phyloP scores from a whole-genome alignment of 2,329 filamentous ascomycete species.

The Coniochaeta hoffmannii region DNA sequence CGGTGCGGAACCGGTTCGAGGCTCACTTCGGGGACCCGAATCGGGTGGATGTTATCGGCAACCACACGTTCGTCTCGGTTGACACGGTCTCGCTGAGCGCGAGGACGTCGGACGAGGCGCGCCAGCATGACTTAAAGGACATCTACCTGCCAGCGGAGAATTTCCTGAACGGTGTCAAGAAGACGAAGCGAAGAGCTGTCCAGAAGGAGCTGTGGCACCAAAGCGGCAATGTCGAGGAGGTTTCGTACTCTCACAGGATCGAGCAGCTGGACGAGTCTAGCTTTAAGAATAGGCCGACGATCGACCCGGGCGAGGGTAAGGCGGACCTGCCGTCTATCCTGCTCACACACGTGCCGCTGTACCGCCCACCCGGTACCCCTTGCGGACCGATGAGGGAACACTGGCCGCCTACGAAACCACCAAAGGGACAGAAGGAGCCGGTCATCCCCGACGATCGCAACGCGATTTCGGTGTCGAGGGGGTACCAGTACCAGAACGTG shows the following conservation, averaged over 20 bases:
- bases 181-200: conserved; percentile 59
- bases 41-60: conserved; percentile 82
- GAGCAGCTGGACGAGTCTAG: conserved; percentile 48
- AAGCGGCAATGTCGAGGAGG: conserved; percentile 49
- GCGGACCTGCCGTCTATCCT: conserved; percentile 78
- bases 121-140: conserved; percentile 42
- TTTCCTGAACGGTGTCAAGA: conserved; percentile 64
- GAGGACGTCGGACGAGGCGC: conserved; percentile 42
- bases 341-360: conserved; percentile 86
- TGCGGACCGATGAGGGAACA: conserved; percentile 83
- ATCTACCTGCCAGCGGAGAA: conserved; percentile 72
- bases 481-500: conserved; percentile 97
- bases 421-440: conserved; percentile 47
- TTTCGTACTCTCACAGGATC: conserved; percentile 50
- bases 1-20: conserved; percentile 76
- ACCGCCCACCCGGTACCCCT: conserved; percentile 71
- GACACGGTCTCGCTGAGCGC: conserved; percentile 87
- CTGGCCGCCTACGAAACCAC: conserved; percentile 62
- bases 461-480: conserved; percentile 66
- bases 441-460: conserved; percentile 62
- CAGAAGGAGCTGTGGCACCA: conserved; percentile 60
- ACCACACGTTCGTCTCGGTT: conserved; percentile 90
- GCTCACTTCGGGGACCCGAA: conserved; percentile 90
- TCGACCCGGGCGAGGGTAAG: conserved; percentile 34
- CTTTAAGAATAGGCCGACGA: conserved; percentile 28